Conservation (phyloP, 179 eudicot species). For the Heliamphora pulchella region DNA sequence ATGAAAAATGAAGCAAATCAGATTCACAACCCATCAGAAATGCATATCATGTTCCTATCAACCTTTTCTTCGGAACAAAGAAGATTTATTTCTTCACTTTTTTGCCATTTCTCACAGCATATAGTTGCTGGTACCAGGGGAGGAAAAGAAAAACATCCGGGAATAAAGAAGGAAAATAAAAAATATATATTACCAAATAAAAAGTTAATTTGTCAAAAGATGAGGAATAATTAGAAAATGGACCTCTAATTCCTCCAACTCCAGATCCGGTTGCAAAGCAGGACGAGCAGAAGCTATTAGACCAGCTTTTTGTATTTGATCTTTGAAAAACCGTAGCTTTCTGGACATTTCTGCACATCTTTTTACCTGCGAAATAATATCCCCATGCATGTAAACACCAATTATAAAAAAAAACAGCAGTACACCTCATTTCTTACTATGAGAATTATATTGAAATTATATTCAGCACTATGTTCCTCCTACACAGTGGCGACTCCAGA, state of each 20-base stretch:
- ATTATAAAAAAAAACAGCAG: background rate
- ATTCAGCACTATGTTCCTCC: background rate
- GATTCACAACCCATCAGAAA: background rate
- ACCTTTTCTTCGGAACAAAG: background rate
- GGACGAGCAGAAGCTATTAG: constrained; percentile 47
- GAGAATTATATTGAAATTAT: background rate
- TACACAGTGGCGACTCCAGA: too few relatives aligned
- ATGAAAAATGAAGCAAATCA: background rate
- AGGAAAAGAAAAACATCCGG: background rate
- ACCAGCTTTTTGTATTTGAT: constrained; percentile 86
- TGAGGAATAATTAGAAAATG: constrained; percentile 9
- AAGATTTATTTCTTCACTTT: background rate
- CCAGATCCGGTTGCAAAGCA: constrained; percentile 57
- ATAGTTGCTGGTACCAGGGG: background rate
- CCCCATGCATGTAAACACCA: background rate
- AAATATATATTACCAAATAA: background rate
- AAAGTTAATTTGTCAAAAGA: background rate
- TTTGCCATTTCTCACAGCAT: background rate
- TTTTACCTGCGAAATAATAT: constrained; percentile 51
- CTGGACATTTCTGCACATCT: constrained; percentile 95
- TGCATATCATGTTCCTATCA: background rate
- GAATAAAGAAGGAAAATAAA: too few relatives aligned
- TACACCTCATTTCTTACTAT: background rate
- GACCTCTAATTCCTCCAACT: constrained; percentile 87
- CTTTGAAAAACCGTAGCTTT: constrained; percentile 82